These are phyloP conservation scores for Acer saccharum DNA, from an alignment of 345 rosid species.

Conservation along the genomic window DNA sequence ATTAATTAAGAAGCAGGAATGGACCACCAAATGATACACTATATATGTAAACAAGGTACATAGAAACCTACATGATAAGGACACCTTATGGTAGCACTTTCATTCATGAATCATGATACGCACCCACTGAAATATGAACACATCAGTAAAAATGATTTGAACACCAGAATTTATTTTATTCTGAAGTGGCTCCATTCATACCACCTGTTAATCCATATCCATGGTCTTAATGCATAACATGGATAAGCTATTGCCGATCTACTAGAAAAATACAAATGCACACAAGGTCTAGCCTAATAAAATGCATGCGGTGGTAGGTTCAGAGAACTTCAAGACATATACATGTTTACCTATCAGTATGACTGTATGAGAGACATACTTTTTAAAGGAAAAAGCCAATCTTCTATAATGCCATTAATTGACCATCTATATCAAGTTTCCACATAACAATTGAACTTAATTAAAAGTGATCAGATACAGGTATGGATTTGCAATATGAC, in stretches of 20 bases:
- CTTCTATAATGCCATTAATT: background rate
- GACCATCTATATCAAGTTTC: background rate
- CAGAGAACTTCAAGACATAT: background rate
- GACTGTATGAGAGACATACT: background rate
- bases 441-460: background rate
- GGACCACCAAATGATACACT: background rate
- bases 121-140: background rate
- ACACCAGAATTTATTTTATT: background rate
- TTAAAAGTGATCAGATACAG: background rate
- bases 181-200: background rate
- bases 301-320: background rate
- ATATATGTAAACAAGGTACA: background rate
- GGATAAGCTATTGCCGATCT: background rate
- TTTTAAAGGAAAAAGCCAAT: background rate
- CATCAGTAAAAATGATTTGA: background rate
- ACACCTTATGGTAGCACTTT: constrained; percentile 3
- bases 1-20: background rate
- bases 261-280: background rate
- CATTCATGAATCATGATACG: background rate
- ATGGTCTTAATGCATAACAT: background rate
- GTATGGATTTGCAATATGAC: background rate
- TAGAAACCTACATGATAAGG: background rate
- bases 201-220: background rate
- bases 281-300: background rate
- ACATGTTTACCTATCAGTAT: background rate